phyloP scores from a whole-genome alignment of 2,329 filamentous ascomycete species.

The Aspergillus sp. region DNA sequence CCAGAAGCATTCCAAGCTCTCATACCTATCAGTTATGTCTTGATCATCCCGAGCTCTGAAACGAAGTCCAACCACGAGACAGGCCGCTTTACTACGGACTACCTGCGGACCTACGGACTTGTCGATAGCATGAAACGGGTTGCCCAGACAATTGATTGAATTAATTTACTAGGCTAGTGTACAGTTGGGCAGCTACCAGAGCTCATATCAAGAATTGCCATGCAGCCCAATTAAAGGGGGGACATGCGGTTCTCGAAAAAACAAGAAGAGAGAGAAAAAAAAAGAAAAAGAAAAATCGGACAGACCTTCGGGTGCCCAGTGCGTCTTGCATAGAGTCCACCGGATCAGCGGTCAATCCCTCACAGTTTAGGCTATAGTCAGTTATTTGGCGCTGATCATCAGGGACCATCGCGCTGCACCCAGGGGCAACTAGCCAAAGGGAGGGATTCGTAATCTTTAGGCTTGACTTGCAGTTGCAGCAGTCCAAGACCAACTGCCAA shows the following conservation, averaged over 20 bases:
- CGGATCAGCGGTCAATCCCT: background rate
- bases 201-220: background rate
- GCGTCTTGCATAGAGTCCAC: background rate
- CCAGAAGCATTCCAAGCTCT: background rate
- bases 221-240: background rate
- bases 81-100: background rate
- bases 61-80: background rate
- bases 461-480: background rate
- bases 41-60: background rate
- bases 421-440: background rate
- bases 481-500: background rate
- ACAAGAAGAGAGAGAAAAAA: no score
- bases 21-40: background rate
- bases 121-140: background rate
- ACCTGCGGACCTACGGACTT: background rate
- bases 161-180: background rate
- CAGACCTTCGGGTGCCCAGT: slow-evolving; percentile 1
- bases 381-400: slow-evolving; percentile 4
- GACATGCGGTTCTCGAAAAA: background rate
- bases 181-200: background rate
- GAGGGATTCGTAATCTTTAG: background rate
- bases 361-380: background rate
- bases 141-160: background rate
- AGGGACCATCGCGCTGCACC: slow-evolving; percentile 1
- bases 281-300: background rate